Evolutionary conservation across 2,329 filamentous ascomycete species (phyloP), one percentile per base, ranked within the genome.

Genomic region (Fusarium paranaense): DNA sequence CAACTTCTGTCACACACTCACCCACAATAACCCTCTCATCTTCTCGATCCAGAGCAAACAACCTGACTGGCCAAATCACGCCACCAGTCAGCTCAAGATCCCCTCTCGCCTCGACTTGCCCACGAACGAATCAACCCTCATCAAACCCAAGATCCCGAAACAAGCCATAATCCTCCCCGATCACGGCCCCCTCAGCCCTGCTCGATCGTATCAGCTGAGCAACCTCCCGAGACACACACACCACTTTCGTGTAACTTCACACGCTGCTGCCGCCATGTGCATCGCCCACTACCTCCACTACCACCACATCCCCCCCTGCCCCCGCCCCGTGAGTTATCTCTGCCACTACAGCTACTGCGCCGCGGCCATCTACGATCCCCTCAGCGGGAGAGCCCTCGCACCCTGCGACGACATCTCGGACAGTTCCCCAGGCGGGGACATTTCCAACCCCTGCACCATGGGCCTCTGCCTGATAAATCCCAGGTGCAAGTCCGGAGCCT

Each of bases 241-340:
- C 52, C 68, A 64, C 64, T 67, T 27, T 27, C 67, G 64, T 77
- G 62, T 66, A 45, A 78, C 72, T 56, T 37, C n/a, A 35, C 65
- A n/a, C 45, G 14, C 45, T 25, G 20, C 40, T 25, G 14, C 35
- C 11, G 25, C 45, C 62, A 89, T 89, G 88, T 89, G 87, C 74
- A 84, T 82, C 69, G 86, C 85, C 79, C 85, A 86, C 71, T 86
- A 86, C 74, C 81, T 87, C 47, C 87, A 89, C 75, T 84, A 87
- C 77, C 87, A 89, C 76, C 87, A 88, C 72, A 74, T 84, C 33
- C 77, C 81, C 27, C 84, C 86, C 7, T 88, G 86, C 73, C 72
- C 72, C 18, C 82, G 82, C 9, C 80, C 81, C 32, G 79, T 86
- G 61, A 82, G 84, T 64, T 84, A 84, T 67, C 78, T 79, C 13